These are phyloP conservation scores for Leccinellum albellum DNA, from an alignment of 768 basidiomycete genomes.

Conservation along the genomic window DNA sequence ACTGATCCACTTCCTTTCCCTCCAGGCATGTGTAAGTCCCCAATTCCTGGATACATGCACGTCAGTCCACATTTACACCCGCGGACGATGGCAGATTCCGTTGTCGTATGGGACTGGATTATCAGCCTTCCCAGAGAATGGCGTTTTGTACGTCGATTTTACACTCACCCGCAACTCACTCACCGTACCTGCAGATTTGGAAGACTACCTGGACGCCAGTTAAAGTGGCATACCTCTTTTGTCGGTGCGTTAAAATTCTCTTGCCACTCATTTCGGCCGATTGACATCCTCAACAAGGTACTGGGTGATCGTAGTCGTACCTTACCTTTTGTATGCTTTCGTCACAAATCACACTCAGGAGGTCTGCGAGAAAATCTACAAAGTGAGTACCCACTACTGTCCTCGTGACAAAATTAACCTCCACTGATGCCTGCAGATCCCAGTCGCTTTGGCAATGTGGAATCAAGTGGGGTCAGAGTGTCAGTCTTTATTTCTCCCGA, in stretches of 20 bases:
- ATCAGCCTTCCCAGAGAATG: conserved; percentile 75
- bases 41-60: conserved; percentile 18
- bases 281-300: conserved; percentile 44
- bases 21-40: conserved; percentile 65
- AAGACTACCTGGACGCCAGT: conserved; percentile 82
- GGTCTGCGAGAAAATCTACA: conserved; percentile 68
- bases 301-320: conserved; percentile 79
- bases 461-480: conserved; percentile 83
- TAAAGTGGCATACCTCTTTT: conserved; percentile 80
- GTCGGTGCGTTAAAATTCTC: conserved; percentile 52
- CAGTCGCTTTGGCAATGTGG: conserved; percentile 81
- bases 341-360: conserved; percentile 62
- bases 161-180: not conserved
- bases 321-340: conserved; percentile 75
- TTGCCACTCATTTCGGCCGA: conserved; percentile 1
- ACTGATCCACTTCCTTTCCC: conserved; percentile 30
- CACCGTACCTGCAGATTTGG: conserved; percentile 55
- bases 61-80: not conserved
- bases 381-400: conserved; percentile 36
- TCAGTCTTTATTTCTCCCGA: conserved; percentile 26
- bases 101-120: conserved; percentile 84
- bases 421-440: conserved; percentile 46
- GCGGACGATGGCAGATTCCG: conserved; percentile 52
- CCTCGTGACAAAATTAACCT: not conserved
- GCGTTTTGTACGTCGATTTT: conserved; percentile 53